These are phyloP conservation scores for Beta corolliflora DNA, from an alignment of 179 eudicot genomes.

Conservation along the genomic window DNA sequence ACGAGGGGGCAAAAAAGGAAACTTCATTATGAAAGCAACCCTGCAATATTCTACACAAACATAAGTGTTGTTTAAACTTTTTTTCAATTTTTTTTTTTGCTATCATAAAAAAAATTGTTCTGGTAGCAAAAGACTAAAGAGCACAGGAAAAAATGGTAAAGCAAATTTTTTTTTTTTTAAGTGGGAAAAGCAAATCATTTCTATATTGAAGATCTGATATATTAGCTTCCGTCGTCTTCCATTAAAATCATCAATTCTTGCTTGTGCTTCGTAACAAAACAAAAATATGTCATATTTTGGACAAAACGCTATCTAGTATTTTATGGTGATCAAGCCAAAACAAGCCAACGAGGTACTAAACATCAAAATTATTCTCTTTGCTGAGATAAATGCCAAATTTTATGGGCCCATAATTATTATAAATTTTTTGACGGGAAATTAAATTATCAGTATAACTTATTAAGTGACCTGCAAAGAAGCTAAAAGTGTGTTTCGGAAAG, in stretches of 20 bases:
- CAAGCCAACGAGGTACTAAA: neutral
- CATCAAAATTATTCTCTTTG: slow-evolving; percentile 3
- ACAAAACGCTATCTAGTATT: neutral
- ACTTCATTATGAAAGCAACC: neutral
- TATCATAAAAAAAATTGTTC: too few relatives aligned
- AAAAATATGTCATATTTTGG: neutral
- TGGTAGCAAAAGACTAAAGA: too few relatives aligned
- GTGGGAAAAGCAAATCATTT: neutral
- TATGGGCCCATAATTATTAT: neutral
- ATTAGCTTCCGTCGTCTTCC: neutral
- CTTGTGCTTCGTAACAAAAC: neutral
- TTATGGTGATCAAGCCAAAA: neutral
- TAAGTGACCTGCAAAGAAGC: too few relatives aligned
- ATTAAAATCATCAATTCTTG: neutral
- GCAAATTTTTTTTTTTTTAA: too few relatives aligned
- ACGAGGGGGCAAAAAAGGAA: neutral
- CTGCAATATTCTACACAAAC: neutral
- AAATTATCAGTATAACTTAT: neutral
- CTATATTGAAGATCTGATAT: neutral
- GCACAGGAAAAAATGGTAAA: too few relatives aligned
- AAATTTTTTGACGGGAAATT: too few relatives aligned
- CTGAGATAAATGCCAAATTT: neutral
- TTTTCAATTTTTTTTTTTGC: too few relatives aligned
- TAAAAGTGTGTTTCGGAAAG: too few relatives aligned
- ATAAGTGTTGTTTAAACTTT: too few relatives aligned